Evolutionary conservation across 352 stramenopile species (phyloP), one percentile per base, ranked within the genome.

Genomic region (Pythium coloratum): DNA sequence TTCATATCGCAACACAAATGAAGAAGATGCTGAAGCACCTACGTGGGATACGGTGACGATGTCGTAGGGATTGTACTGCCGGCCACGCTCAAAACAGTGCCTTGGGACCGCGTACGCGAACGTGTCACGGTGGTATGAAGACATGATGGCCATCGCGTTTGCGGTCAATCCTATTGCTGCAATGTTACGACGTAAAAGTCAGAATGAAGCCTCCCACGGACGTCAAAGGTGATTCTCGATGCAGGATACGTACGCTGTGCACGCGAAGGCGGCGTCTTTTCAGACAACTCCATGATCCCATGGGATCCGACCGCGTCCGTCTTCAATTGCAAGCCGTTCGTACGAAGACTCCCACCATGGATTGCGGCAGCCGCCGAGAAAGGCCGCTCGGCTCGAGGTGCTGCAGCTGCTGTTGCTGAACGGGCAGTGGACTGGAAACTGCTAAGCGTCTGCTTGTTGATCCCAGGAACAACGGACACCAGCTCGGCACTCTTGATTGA

Each of bases 81-180:
- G 58, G 6, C 66, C 69, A 3, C 49, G 55, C n/a, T 89, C 70
- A 7, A 93, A 61, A 28, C 74, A 85, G 38, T 91, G 81, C 1
- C 73, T 58, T 13, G 85, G 85, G 2, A 91, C 78, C 3, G 81
- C 82, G 33, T 93, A 93, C 0, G 82, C 69, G 60, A 93, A 93
- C 1, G 81, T 87, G 30, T 88, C 76, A 12, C 62, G 62, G n/a
- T 77, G 69, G 47, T 60, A 70, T 0, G 68, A 60, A 1, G 56
- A 13, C 46, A 67, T 68, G 12, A 75, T 59, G 1, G 60, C 49
- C 2, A 49, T 51, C 2, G 55, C 46, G 30, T 33, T 55, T 4
- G 24, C 46, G 13, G 51, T 42, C 40, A 47, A 38, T 12, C 55
- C 24, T 6, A 56, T 60, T 32, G 64, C 49, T 67, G 40, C 44